Percentiles rank a stretch among this genome's conserved stretches.
phyloP scores from a whole-genome alignment of 2,329 filamentous ascomycete genomes.

The Aureobasidium sp. region DNA sequence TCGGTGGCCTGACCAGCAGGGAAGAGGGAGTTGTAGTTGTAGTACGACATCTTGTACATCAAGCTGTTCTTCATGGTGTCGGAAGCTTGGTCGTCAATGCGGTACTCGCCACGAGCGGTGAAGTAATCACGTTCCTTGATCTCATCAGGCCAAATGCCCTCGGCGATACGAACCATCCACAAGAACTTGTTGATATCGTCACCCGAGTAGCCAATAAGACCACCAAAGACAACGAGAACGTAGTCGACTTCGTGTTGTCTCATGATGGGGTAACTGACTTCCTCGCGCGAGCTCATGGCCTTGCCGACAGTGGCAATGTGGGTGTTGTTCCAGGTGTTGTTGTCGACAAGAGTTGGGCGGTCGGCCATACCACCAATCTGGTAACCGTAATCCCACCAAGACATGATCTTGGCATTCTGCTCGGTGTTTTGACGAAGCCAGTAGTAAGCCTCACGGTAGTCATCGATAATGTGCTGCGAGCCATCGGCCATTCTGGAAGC shows the following conservation, averaged over 20 bases:
- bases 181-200: slow-evolving; percentile 99
- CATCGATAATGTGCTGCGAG: slow-evolving; percentile 96
- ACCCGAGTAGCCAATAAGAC: slow-evolving; percentile 90
- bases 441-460: slow-evolving; percentile 98
- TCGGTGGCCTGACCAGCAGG: slow-evolving; percentile 83
- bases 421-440: slow-evolving; percentile 97
- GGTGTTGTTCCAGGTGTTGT: slow-evolving; percentile 99
- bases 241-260: slow-evolving; percentile 98
- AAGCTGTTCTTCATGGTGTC: slow-evolving; percentile 98
- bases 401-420: slow-evolving; percentile 96
- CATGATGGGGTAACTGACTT: slow-evolving; percentile 98
- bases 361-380: slow-evolving; percentile 99
- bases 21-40: slow-evolving; percentile 92
- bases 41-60: slow-evolving; percentile 99
- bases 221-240: slow-evolving; percentile 94
- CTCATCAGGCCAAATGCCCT: slow-evolving; percentile 99
- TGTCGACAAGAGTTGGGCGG: slow-evolving; percentile 91
- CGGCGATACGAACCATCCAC: slow-evolving; percentile 99
- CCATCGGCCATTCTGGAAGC: slow-evolving; percentile 89
- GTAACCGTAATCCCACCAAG: slow-evolving; percentile 99
- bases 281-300: slow-evolving; percentile 94
- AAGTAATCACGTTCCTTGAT: slow-evolving; percentile 97
- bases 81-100: slow-evolving; percentile 84
- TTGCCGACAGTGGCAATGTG: slow-evolving; percentile 99
- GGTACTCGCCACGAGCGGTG: slow-evolving; percentile 86